Base-by-base conservation (phyloP, 1,284 basidiomycete genomes). In the Rhodotorula sp. region DNA sequence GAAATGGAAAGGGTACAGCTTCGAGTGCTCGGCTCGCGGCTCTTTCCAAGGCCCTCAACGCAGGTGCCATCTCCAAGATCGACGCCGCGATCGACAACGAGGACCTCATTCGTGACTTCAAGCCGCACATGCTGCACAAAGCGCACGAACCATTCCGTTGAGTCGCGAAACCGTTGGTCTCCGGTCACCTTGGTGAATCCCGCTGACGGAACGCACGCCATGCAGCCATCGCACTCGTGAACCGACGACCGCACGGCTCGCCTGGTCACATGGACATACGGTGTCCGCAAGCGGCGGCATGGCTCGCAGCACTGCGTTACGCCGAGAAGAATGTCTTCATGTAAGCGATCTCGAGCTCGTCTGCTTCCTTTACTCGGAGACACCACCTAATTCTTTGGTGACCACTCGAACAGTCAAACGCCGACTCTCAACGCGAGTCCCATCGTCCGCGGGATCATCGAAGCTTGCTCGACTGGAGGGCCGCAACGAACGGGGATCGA, bases 361-460 rank as follows among this genome's bases (percentile, higher is more conserved):
- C 37, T 79, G 6, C 20, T 18, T 44, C 29, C 29, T 44, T 42
- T 54, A 14, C 4, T 4, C 42, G 7, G 53, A 12, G 4, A 45
- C 4, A 7, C 10, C 33, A 37, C 33, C 33, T 37, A 24, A 6
- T 7, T 17, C 29, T 2, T 18, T 18, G 24, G 37, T 48, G 37
- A 26, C 30, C 24, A 33, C 18, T 29, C 53, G 14, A n/a, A 14
- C 70, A 84, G 84, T 69, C 88, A 90, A 83, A 87, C 87, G 0
- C 90, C 90, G 2, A 90, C 89, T 20, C 85, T 91, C 71, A 91
- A 91, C 73, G 88, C 89, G 0, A 82, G 82, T 14, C 89, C 89
- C 0, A 85, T 89, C 45, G 85, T 89, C 45, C 84, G 86, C 44
- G 87, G 86, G 12, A 83, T 88, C 65, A 82, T 90, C 72, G 85